Evolutionary conservation across 192 early-diverging fungal genomes (phyloP).

Genomic region (Rhizophagus prolifer): DNA sequence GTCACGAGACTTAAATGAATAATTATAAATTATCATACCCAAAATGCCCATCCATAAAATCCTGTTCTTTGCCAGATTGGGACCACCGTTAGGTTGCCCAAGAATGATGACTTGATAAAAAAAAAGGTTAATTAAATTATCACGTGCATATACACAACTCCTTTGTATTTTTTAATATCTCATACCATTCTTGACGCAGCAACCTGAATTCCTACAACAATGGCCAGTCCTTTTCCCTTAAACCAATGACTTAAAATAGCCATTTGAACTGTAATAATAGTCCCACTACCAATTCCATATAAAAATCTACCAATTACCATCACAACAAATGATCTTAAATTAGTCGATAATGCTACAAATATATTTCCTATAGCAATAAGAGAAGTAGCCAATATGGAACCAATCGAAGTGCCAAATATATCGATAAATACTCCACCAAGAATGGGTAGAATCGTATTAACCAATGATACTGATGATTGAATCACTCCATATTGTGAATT

Average conservation of each 20-base stretch:
- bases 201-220: conserved; percentile 61
- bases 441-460: conserved; percentile 64
- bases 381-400: conserved; percentile 57
- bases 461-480: conserved; percentile 66
- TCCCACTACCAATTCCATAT: conserved; percentile 67
- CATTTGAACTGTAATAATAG: conserved; percentile 64
- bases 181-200: conserved; percentile 57
- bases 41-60: conserved; percentile 44
- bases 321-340: conserved; percentile 47
- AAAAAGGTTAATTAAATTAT: not conserved
- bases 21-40: conserved; percentile 26
- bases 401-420: conserved; percentile 59
- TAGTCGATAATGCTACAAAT: conserved; percentile 60
- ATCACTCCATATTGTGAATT: conserved; percentile 68
- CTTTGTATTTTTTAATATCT: not conserved
- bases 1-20: not conserved
- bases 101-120: conserved; percentile 47
- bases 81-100: conserved; percentile 60
- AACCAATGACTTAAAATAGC: conserved; percentile 74
- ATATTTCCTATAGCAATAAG: conserved; percentile 60
- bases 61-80: conserved; percentile 51
- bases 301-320: conserved; percentile 64
- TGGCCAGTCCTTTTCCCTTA: conserved; percentile 56
- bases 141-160: not conserved
- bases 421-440: conserved; percentile 67